Percentiles rank a stretch among this genome's conserved stretches.
Conservation (phyloP, 352 stramenopile genomes). For the Phytophthora kernoviae region DNA sequence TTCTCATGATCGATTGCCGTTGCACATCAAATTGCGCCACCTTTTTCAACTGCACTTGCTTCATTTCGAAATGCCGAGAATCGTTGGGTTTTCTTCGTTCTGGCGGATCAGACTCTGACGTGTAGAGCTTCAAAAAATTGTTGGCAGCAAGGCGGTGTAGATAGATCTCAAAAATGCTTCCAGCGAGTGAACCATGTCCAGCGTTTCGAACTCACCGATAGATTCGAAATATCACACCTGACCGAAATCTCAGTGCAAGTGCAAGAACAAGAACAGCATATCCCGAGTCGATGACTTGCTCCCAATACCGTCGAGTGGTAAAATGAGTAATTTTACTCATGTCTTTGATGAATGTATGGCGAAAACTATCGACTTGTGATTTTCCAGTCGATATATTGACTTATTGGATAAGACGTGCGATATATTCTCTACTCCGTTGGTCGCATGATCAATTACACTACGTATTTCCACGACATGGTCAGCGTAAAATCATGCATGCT, state of each 20-base stretch:
- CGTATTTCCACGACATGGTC: conserved; percentile 1
- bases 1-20: conserved; percentile 9
- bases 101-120: not conserved
- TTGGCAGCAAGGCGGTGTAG: not conserved
- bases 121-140: not conserved
- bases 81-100: not conserved
- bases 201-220: not conserved
- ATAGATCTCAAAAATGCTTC: not conserved
- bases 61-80: conserved; percentile 4
- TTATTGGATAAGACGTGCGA: not conserved
- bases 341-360: conserved; percentile 17
- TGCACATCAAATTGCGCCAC: conserved; percentile 16
- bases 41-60: conserved; percentile 11
- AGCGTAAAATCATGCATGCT: conserved; percentile 19
- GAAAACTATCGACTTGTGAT: conserved; percentile 21
- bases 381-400: too few species aligned
- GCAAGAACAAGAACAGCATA: conserved; percentile 16
- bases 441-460: conserved; percentile 1
- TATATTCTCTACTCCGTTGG: conserved; percentile 5
- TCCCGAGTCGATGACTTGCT: conserved; percentile 17
- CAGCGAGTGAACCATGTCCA: conserved; percentile 14
- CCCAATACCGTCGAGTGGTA: conserved; percentile 7
- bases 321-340: not conserved
- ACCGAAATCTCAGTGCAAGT: not conserved
- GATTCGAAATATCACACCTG: conserved; percentile 1